Evolutionary conservation across 2,329 filamentous ascomycete genomes (phyloP).

Genomic region (Juglanconis juglandina): DNA sequence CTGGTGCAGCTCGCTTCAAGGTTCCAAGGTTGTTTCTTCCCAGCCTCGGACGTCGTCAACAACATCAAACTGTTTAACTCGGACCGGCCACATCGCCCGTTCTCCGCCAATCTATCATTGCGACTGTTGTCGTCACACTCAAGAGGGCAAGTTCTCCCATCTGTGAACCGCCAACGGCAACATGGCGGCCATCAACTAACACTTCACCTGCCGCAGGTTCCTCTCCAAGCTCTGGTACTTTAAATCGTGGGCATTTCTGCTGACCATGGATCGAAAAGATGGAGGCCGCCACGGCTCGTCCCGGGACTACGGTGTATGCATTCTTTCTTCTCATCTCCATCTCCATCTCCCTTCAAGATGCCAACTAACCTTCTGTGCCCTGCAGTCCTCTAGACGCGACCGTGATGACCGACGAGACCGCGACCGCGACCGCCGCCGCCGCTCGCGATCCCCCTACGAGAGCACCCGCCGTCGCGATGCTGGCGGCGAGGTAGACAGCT

Average conservation of each 20-base stretch:
- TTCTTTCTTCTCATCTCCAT: background rate
- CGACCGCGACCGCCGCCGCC: constrained; percentile 56
- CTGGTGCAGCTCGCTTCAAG: constrained; percentile 26
- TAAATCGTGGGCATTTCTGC: constrained; percentile 19
- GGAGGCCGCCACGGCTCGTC: constrained; percentile 51
- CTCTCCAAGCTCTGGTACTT: constrained; percentile 19
- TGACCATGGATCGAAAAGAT: constrained; percentile 26
- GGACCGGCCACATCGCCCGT: background rate
- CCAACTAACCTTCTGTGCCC: constrained; percentile 7
- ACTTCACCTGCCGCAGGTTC: constrained; percentile 68
- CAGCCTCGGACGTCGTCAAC: background rate
- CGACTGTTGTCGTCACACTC: background rate
- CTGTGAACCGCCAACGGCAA: constrained; percentile 73
- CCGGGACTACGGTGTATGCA: constrained; percentile 53
- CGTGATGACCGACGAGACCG: constrained; percentile 32
- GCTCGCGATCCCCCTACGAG: constrained; percentile 83
- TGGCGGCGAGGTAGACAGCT: constrained; percentile 70
- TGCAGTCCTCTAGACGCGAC: constrained; percentile 30
- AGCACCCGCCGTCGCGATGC: constrained; percentile 69
- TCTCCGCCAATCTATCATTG: background rate
- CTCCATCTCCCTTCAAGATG: background rate
- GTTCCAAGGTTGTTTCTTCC: background rate
- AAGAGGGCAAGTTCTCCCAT: background rate
- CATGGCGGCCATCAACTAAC: constrained; percentile 40
- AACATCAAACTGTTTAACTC: background rate